Conservation (phyloP, 2,329 filamentous ascomycete species). For the Endocalyx cinctus region DNA sequence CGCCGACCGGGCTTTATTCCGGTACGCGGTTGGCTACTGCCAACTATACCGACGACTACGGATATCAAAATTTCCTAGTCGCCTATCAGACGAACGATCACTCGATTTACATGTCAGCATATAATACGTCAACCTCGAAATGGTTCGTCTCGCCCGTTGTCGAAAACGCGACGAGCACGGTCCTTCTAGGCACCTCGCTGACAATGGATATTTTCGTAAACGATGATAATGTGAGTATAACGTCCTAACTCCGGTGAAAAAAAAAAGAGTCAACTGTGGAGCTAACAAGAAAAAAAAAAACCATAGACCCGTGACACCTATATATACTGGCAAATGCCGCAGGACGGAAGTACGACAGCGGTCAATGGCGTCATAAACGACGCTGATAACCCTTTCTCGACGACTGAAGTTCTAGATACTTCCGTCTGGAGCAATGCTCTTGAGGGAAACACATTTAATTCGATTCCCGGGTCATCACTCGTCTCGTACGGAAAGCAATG, state of each 20-base stretch:
- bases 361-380: conserved; percentile 16
- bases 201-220: conserved; percentile 12
- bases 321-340: conserved; percentile 20
- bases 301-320: conserved; percentile 16
- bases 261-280: background rate
- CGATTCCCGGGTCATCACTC: conserved; percentile 16
- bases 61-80: conserved; percentile 21
- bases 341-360: conserved; percentile 12
- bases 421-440: conserved; percentile 16
- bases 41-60: conserved; percentile 22
- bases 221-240: conserved; percentile 5
- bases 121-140: conserved; percentile 18
- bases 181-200: conserved; percentile 14
- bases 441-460: conserved; percentile 14
- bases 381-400: conserved; percentile 11
- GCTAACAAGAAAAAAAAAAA: no score
- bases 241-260: background rate
- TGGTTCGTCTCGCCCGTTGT: conserved; percentile 23
- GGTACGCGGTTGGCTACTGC: conserved; percentile 19
- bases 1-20: background rate
- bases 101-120: conserved; percentile 22
- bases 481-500: conserved; percentile 24
- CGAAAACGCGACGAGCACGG: conserved; percentile 15
- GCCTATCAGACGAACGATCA: conserved; percentile 22
- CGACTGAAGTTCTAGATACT: conserved; percentile 7